Percentiles rank a stretch among this genome's conserved stretches.
These are phyloP conservation scores for Epichloe bromicola DNA, from an alignment of 2,329 filamentous ascomycete genomes.

Conservation along the genomic window DNA sequence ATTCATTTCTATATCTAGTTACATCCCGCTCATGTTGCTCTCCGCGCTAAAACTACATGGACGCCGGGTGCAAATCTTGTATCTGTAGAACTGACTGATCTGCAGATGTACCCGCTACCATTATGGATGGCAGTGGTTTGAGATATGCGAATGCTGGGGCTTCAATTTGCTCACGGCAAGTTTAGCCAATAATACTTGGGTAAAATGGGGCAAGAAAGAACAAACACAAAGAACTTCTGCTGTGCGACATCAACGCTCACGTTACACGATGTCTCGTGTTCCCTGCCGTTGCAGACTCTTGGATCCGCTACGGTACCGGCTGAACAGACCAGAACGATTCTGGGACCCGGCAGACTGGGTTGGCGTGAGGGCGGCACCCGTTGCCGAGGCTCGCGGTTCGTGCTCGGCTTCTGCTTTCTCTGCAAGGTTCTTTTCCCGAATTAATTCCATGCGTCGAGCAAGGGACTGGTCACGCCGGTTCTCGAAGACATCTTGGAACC, in stretches of 20 bases:
- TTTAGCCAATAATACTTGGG: neutral
- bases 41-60: neutral
- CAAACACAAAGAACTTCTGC: neutral
- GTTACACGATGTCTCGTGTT: conserved; percentile 1
- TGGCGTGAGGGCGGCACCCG: conserved; percentile 12
- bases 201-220: neutral
- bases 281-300: conserved; percentile 12
- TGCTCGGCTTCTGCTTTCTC: conserved; percentile 15
- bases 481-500: conserved; percentile 35
- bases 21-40: neutral
- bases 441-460: conserved; percentile 24
- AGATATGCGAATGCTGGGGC: neutral
- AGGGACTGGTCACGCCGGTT: conserved; percentile 24
- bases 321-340: conserved; percentile 17
- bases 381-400: conserved; percentile 15
- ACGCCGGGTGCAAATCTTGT: neutral
- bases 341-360: conserved; percentile 12
- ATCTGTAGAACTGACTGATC: neutral
- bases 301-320: conserved; percentile 17
- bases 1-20: neutral
- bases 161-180: neutral
- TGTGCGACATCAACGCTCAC: neutral
- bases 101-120: neutral
- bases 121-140: neutral
- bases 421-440: conserved; percentile 24